Evolutionary conservation across 2,329 filamentous ascomycete genomes (phyloP).

Genomic region (Exutisphaerella laricina): DNA sequence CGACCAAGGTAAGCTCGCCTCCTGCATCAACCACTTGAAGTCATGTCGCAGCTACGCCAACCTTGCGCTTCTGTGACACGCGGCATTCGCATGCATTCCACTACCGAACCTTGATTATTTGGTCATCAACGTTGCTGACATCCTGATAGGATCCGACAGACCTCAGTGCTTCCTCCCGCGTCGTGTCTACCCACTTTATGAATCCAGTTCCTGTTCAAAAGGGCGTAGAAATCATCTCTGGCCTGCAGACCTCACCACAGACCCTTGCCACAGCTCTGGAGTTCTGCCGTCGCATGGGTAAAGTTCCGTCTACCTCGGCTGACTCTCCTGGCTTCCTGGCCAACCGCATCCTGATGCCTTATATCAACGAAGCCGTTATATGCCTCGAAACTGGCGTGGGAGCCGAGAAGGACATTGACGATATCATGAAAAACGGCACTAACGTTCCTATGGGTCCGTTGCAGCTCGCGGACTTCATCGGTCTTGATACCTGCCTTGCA

Average conservation of each 20-base stretch:
- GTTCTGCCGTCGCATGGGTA: constrained; percentile 89
- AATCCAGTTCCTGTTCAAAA: constrained; percentile 97
- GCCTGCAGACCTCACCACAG: constrained; percentile 77
- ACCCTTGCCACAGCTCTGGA: constrained; percentile 77
- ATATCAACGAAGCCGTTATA: constrained; percentile 97
- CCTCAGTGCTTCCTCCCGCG: constrained; percentile 73
- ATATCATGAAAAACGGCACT: constrained; percentile 98
- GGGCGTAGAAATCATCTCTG: constrained; percentile 95
- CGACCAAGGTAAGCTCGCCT: constrained; percentile 48
- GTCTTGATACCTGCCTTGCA: constrained; percentile 87
- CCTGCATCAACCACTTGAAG: constrained; percentile 3
- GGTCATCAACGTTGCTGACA: constrained; percentile 15
- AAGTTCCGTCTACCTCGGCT: constrained; percentile 78
- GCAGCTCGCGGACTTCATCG: constrained; percentile 92
- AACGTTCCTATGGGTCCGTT: constrained; percentile 98
- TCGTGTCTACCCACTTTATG: constrained; percentile 98
- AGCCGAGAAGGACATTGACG: constrained; percentile 83
- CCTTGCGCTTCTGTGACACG: background rate
- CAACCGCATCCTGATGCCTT: constrained; percentile 97
- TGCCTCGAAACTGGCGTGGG: constrained; percentile 93
- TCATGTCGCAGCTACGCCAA: background rate
- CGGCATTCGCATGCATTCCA: constrained; percentile 1
- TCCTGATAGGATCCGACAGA: constrained; percentile 62
- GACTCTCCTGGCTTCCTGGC: constrained; percentile 93
- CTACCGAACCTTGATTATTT: constrained; percentile 2